Evolutionary conservation across 2,329 filamentous ascomycete genomes (phyloP).

Genomic region (Plenodomus lindquistii): DNA sequence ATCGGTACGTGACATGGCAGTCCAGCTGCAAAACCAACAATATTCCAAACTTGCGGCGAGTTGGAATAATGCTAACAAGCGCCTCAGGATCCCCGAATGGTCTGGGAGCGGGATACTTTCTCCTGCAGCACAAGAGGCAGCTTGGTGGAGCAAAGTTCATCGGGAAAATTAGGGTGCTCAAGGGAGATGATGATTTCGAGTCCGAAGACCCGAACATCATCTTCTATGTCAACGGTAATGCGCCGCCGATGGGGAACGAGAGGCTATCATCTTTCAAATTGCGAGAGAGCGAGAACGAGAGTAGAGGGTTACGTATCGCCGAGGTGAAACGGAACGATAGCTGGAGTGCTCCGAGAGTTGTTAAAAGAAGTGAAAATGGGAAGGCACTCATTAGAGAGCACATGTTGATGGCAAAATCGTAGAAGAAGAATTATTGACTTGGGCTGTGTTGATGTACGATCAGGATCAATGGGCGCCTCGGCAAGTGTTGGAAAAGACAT

Average conservation of each 20-base stretch:
- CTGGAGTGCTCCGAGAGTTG: neutral
- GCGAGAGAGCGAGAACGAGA: no score
- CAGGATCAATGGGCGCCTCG: neutral
- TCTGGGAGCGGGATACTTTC: constrained; percentile 13
- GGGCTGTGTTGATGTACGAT: neutral
- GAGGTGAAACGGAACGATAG: neutral
- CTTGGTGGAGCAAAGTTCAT: constrained; percentile 13
- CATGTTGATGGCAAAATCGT: constrained; percentile 1
- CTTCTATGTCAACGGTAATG: constrained; percentile 8
- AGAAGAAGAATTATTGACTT: neutral
- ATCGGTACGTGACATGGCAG: neutral
- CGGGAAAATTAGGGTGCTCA: constrained; percentile 9
- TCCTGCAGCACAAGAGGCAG: constrained; percentile 14
- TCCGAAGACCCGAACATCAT: constrained; percentile 4
- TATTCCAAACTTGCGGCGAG: no score
- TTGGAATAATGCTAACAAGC: neutral
- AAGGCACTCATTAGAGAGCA: constrained; percentile 8
- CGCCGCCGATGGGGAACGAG: neutral
- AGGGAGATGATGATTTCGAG: neutral
- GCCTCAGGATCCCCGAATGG: constrained; percentile 14
- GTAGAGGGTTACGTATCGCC: no score
- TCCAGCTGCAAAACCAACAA: no score
- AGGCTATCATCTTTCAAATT: no score
- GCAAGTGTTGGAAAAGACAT: no score
- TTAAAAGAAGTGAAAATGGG: constrained; percentile 3